These are phyloP conservation scores for Cubamyces sp. DNA, from an alignment of 768 basidiomycete species.

Conservation along the genomic window DNA sequence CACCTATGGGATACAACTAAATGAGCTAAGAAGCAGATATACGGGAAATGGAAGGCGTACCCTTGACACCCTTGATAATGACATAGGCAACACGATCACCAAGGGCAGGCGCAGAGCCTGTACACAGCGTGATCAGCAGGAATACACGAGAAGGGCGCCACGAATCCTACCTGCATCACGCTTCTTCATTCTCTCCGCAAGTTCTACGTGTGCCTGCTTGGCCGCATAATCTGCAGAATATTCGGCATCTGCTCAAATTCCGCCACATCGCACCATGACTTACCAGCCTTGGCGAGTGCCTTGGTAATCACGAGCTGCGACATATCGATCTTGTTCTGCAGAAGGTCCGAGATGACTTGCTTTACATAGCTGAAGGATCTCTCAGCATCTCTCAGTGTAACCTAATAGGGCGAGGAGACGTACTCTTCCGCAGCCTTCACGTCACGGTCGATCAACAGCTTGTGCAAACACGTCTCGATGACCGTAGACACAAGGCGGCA, in stretches of 20 bases:
- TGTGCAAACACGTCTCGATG: conserved; percentile 97
- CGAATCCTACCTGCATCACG: conserved; percentile 78
- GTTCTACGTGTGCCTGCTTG: conserved; percentile 96
- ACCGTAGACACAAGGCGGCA: conserved; percentile 98
- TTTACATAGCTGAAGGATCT: conserved; percentile 75
- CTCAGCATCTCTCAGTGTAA: conserved; percentile 1
- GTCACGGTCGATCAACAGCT: conserved; percentile 95
- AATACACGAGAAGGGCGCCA: background rate
- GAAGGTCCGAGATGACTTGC: conserved; percentile 87
- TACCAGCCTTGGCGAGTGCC: conserved; percentile 86
- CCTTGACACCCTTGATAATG: conserved; percentile 95
- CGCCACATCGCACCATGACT: conserved; percentile 24
- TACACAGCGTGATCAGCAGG: background rate
- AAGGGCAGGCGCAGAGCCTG: conserved; percentile 93
- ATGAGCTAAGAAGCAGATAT: background rate
- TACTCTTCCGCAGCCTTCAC: conserved; percentile 93
- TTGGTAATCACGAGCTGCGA: conserved; percentile 99
- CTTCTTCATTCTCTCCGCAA: conserved; percentile 93
- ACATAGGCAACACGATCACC: conserved; percentile 99
- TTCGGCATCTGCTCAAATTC: background rate
- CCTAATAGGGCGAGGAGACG: conserved; percentile 31
- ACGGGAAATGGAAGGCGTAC: conserved; percentile 39
- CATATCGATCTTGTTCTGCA: conserved; percentile 98
- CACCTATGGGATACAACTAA: conserved; percentile 54
- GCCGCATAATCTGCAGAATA: conserved; percentile 77